Conservation (phyloP, 1,284 basidiomycete genomes). For the Papiliotrema flavescens region DNA sequence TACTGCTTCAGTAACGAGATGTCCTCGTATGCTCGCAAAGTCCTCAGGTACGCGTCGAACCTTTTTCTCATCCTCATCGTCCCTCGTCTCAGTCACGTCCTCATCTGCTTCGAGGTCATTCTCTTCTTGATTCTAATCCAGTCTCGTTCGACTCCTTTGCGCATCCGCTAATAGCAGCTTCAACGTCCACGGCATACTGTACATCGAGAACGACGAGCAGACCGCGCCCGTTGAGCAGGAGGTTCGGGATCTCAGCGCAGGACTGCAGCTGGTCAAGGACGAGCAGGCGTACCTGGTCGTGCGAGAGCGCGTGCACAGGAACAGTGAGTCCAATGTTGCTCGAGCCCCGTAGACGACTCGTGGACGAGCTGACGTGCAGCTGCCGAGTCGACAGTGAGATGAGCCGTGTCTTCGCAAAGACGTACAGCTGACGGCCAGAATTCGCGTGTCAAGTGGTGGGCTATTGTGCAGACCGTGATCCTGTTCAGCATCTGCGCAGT, state of each 20-base stretch:
- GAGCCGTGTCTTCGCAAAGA: background rate
- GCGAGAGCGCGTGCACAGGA: constrained; percentile 85
- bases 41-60: constrained; percentile 65
- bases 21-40: constrained; percentile 90
- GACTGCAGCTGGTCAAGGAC: constrained; percentile 87
- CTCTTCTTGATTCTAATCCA: no score
- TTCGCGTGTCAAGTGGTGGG: constrained; percentile 98
- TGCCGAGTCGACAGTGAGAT: constrained; percentile 69
- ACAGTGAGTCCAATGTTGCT: constrained; percentile 53
- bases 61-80: no score
- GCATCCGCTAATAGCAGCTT: no score
- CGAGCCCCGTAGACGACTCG: background rate
- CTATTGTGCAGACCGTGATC: constrained; percentile 80
- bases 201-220: constrained; percentile 46
- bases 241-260: constrained; percentile 81
- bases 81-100: no score
- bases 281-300: constrained; percentile 99
- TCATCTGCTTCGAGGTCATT: no score
- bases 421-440: constrained; percentile 53
- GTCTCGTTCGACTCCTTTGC: no score
- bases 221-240: constrained; percentile 95
- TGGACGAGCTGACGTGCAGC: constrained; percentile 40
- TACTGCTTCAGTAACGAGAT: constrained; percentile 99
- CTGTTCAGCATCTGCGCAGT: constrained; percentile 87
- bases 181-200: constrained; percentile 97